These are phyloP conservation scores for Aschersonia sp. DNA, from an alignment of 2,329 filamentous ascomycete genomes.

Conservation along the genomic window DNA sequence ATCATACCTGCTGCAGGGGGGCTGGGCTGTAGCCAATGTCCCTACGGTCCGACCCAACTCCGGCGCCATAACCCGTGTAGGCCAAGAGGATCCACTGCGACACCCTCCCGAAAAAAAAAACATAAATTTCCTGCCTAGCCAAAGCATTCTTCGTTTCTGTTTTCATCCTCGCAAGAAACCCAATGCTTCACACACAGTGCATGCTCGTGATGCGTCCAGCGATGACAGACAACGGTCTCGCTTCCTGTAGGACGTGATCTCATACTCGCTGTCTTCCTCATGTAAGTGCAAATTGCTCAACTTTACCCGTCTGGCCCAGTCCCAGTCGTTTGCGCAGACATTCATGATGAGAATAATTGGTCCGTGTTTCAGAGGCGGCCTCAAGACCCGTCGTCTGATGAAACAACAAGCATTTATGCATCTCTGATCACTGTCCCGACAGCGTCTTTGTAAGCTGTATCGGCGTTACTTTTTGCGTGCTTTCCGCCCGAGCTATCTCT, in stretches of 20 bases:
- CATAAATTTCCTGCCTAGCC: background rate
- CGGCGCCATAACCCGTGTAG: background rate
- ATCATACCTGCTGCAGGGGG: too few relatives aligned
- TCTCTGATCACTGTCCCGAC: constrained; percentile 41
- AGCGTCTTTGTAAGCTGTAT: background rate
- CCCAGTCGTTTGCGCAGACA: background rate
- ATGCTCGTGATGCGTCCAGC: too few relatives aligned
- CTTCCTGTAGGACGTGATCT: background rate
- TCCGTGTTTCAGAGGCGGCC: constrained; percentile 89
- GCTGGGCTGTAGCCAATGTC: too few relatives aligned
- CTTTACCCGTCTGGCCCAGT: background rate
- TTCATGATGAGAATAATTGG: constrained; percentile 70
- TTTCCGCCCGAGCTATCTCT: background rate
- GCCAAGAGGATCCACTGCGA: too few relatives aligned
- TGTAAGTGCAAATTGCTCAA: constrained; percentile 1
- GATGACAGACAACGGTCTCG: too few relatives aligned
- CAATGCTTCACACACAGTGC: too few relatives aligned
- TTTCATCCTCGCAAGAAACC: background rate
- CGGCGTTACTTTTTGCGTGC: background rate
- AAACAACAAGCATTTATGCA: constrained; percentile 60
- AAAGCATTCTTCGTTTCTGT: background rate
- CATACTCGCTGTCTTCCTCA: background rate
- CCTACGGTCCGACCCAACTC: constrained; percentile 9
- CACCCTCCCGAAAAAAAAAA: background rate
- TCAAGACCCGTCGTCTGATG: constrained; percentile 84